phyloP scores from a whole-genome alignment of 768 basidiomycete genomes.

The Hortiboletus flavorubellus region DNA sequence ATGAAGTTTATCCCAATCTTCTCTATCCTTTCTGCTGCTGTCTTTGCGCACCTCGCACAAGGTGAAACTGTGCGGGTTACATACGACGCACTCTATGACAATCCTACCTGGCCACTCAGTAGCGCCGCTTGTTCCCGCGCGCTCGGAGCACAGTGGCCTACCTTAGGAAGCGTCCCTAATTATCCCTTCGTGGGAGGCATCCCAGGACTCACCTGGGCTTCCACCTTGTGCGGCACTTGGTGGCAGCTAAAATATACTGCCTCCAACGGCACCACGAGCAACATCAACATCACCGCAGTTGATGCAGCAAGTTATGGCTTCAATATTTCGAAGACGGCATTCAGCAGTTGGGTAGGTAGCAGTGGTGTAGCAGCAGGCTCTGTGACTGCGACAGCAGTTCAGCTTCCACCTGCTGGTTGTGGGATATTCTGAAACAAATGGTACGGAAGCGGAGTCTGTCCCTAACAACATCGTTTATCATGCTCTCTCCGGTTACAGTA shows the following conservation, averaged over 20 bases:
- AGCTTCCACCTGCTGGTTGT: not conserved
- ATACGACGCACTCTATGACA: not conserved
- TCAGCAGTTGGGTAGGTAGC: not conserved
- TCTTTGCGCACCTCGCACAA: not conserved
- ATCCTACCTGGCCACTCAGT: constrained; percentile 14
- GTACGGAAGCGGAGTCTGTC: not conserved
- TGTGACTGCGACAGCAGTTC: not conserved
- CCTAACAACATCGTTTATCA: not conserved
- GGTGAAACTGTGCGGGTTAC: not conserved
- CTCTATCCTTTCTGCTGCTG: not conserved
- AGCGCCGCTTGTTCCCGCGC: constrained; percentile 21
- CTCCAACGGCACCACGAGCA: not conserved
- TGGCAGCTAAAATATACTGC: constrained; percentile 31
- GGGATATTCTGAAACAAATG: not conserved
- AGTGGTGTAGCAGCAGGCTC: not conserved
- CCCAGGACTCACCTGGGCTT: constrained; percentile 39
- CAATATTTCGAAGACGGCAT: not conserved
- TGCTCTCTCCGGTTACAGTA: not conserved
- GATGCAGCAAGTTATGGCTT: not conserved
- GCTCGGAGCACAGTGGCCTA: constrained; percentile 31
- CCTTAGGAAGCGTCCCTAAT: constrained; percentile 32
- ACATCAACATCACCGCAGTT: not conserved
- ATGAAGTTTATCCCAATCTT: not conserved
- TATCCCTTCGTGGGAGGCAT: constrained; percentile 35
- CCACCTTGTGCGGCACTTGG: constrained; percentile 55